Base-by-base conservation (phyloP, 345 rosid species). In the Lumnitzera littorea region DNA sequence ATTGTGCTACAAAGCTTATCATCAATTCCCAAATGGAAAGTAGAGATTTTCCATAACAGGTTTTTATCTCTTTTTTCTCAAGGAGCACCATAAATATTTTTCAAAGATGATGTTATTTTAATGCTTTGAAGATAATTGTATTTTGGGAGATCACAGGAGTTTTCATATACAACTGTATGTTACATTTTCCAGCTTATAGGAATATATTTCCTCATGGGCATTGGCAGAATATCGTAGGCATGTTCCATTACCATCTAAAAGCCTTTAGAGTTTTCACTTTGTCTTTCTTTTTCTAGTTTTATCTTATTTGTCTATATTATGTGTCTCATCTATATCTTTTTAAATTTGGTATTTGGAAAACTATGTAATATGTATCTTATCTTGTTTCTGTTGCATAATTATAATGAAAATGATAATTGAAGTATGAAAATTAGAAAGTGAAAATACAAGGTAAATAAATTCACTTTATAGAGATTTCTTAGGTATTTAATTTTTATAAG, bases 1-100 rank as follows among this genome's bases (percentile, higher is more conserved):
- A 83, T 56, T 73, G 67, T 2, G 92, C 80, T 15, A 90, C 82
- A 15, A 90, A 78, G 62, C 61, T 87, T 31, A 59, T 90, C 62
- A 87, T 90, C 68, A 87, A 77, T 72, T 85, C 88, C 15, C 92
- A 87, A 46, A 16, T 74, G 29, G 83, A 71, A 48, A 69, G 76
- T 55, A 92, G 96, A 2, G 86, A 78, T 60, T 90, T 83, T 55
- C 96, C 97, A 1, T 81, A 80, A 52, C 73, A 80, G 86, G 86
- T 81, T 62, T n/a, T 12, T 23, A 41, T 7, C 1, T 4, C 14
- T 17, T 27, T 27, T 52, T 48, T 43, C 8, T 11, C n/a, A n/a
- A 17, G 10, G 16, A 52, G 14, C 14, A 20, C 24, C 9, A 15
- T 17, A 11, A 17, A 15, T 31, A 13, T 13, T 31, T 61, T 7